Evolutionary conservation across 352 stramenopile genomes (phyloP).

Genomic region (Globisporangium heterothallicum): DNA sequence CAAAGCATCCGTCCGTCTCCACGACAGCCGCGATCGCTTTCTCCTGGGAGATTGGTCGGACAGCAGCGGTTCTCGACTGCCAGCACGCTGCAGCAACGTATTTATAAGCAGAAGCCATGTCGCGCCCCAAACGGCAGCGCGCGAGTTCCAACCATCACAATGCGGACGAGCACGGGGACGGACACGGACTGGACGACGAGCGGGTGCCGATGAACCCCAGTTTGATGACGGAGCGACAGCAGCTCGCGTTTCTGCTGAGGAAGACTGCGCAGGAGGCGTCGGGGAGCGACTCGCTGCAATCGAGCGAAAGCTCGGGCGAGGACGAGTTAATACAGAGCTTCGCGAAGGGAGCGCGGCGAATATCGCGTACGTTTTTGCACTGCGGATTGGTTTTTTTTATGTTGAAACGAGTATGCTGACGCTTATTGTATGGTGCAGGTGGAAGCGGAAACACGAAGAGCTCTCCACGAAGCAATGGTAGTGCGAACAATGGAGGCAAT

Average conservation of each 20-base stretch:
- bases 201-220: constrained; percentile 34
- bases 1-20: no score
- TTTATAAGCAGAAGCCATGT: no score
- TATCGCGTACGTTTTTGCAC: constrained; percentile 8
- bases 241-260: constrained; percentile 77
- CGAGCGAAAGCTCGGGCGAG: constrained; percentile 22
- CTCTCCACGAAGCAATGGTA: constrained; percentile 21
- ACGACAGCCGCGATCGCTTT: no score
- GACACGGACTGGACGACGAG: constrained; percentile 11
- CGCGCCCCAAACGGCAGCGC: background rate
- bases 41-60: no score
- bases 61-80: no score
- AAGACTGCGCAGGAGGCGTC: constrained; percentile 61
- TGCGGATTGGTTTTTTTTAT: background rate
- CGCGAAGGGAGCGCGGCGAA: constrained; percentile 1
- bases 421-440: constrained; percentile 1
- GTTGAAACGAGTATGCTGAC: no score
- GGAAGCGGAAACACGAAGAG: constrained; percentile 10
- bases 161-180: background rate
- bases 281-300: constrained; percentile 18
- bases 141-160: background rate
- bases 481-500: constrained; percentile 2
- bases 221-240: constrained; percentile 81
- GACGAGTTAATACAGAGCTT: constrained; percentile 18
- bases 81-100: background rate